Evolutionary conservation across 2,329 filamentous ascomycete species (phyloP).

Genomic region (Xylaria arbuscula): DNA sequence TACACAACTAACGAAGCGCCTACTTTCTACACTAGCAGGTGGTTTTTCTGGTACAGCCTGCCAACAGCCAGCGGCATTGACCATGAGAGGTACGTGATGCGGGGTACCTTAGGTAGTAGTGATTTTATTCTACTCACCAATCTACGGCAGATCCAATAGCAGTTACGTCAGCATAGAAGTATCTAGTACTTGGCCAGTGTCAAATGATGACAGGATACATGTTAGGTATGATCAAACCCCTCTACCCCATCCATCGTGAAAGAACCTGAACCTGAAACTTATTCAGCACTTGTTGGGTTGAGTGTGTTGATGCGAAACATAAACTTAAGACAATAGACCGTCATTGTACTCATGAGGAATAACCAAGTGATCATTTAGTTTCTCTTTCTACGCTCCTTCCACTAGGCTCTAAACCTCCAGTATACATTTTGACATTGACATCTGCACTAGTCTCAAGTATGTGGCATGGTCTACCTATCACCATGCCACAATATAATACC

Average conservation of each 20-base stretch:
- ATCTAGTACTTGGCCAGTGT: slow-evolving; percentile 10
- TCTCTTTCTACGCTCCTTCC: neutral
- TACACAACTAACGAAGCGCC: neutral
- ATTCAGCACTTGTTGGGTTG: neutral
- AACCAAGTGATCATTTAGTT: slow-evolving; percentile 15
- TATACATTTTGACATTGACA: neutral
- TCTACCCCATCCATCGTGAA: neutral
- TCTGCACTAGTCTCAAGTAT: neutral
- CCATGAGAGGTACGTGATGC: slow-evolving; percentile 21
- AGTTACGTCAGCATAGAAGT: slow-evolving; percentile 22
- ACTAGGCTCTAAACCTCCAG: neutral
- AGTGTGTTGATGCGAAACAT: slow-evolving; percentile 15
- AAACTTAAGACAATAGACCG: slow-evolving; percentile 7
- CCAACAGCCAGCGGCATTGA: neutral
- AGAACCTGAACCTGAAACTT: neutral
- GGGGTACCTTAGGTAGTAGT: slow-evolving; percentile 25
- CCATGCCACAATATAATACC: neutral
- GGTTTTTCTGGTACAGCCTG: neutral
- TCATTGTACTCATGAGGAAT: slow-evolving; percentile 3
- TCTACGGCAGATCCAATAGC: neutral
- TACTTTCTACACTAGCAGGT: neutral
- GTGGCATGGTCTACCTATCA: neutral
- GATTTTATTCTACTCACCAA: neutral
- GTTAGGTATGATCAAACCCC: slow-evolving; percentile 5
- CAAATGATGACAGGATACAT: neutral